These are phyloP conservation scores for Ceratocystis eucalypticola DNA, from an alignment of 2,329 filamentous ascomycete genomes.

Conservation along the genomic window DNA sequence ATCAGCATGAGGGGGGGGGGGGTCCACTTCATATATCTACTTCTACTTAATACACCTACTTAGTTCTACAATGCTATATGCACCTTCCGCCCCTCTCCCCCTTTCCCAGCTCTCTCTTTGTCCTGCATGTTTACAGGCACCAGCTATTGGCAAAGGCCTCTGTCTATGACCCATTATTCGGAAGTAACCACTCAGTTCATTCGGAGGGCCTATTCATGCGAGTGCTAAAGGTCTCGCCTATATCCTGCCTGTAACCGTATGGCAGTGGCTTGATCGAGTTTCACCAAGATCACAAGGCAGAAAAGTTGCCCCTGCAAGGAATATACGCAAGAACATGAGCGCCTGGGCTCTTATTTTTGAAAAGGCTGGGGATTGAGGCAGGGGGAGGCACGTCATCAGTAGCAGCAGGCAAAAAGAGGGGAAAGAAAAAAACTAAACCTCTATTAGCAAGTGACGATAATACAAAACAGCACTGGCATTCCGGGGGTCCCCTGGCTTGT, in stretches of 20 bases:
- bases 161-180: not conserved
- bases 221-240: not conserved
- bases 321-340: too few species aligned
- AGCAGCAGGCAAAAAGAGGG: not conserved
- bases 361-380: not conserved
- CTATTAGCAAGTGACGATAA: not conserved
- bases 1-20: not conserved
- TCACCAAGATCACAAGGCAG: not conserved
- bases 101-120: not conserved
- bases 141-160: not conserved
- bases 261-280: slow-evolving; percentile 1
- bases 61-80: too few species aligned
- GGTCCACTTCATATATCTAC: too few species aligned
- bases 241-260: not conserved
- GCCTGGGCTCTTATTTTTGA: not conserved
- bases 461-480: not conserved
- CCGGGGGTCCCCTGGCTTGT: not conserved
- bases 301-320: too few species aligned
- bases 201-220: not conserved
- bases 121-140: not conserved
- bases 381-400: not conserved
- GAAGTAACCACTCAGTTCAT: not conserved
- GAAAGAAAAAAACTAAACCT: not conserved
- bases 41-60: too few species aligned
- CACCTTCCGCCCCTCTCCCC: not conserved